Evolutionary conservation across 805 yeast species (phyloP).

Genomic region (Kodamaea neixiangensis): DNA sequence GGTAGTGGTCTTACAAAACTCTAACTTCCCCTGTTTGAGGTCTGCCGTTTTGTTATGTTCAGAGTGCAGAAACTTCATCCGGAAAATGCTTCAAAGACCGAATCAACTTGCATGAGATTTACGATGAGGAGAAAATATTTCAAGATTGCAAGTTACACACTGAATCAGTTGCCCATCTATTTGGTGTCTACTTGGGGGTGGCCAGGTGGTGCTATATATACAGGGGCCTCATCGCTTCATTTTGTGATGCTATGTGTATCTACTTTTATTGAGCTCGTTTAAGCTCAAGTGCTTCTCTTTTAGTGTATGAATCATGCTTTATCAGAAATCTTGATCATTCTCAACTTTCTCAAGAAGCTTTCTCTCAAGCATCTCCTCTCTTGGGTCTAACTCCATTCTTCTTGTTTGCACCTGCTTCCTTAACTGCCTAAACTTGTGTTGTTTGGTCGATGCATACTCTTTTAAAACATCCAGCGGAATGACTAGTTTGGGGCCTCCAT

Average conservation of each 20-base stretch:
- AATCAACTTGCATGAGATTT: not conserved
- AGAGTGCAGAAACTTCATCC: not conserved
- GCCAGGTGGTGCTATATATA: not conserved
- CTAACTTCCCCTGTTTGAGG: not conserved
- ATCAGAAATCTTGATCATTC: too few species aligned
- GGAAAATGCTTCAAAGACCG: not conserved
- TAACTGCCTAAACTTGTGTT: conserved; percentile 7
- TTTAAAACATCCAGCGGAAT: conserved; percentile 6
- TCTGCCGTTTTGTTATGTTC: not conserved
- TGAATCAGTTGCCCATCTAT: too few species aligned
- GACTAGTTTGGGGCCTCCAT: conserved; percentile 1
- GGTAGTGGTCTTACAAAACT: not conserved
- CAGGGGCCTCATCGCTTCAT: not conserved
- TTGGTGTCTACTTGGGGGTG: too few species aligned
- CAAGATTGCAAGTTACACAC: not conserved
- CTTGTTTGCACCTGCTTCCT: not conserved
- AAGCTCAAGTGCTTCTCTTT: too few species aligned
- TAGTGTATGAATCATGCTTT: too few species aligned
- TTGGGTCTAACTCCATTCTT: not conserved
- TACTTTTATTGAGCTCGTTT: too few species aligned
- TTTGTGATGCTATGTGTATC: too few species aligned
- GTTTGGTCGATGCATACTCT: conserved; percentile 8
- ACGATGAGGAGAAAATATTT: not conserved
- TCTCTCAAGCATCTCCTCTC: conserved; percentile 7
- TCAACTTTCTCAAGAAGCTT: not conserved